Base-by-base conservation (phyloP, 164 flowering plant species). In the Houttuynia cordata region DNA sequence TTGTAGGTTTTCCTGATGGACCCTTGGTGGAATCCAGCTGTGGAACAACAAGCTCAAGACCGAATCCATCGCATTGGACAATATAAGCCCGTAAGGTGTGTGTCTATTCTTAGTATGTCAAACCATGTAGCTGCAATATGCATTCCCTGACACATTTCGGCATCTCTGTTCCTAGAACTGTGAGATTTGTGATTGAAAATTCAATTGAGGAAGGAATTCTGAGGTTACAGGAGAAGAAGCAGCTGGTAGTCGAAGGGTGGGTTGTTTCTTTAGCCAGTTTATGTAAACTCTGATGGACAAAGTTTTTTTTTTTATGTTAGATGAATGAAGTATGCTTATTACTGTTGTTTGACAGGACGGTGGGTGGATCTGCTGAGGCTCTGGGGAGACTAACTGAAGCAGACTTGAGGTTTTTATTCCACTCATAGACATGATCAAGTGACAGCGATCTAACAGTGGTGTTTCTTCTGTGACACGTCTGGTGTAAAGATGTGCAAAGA, bases 11-110 rank as follows among this genome's bases (percentile, higher is more conserved):
- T 93, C 74, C 56, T 93, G 78, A 93, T 93, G 99, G 99, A 93
- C 63, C 99, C 99, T 5, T 93, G 99, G 97, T 93, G 97, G 99
- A 93, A 93, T 71, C 99, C 97, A 19, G 99, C 97, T n/a, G 91
- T 88, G 53, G 99, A 93, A 78, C 74, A 79, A 45, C 99, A 93
- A 73, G 99, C 97, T 53, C 96, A 85, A 73, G 99, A 93, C 74
- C 81, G 97, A 74, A 90, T 93, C 37, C 96, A 93, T 63, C 78
- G 97, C 42, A 93, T 93, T 51, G 99, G 99, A 55, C 97, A 90
- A 71, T 86, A 80, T 67, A 93, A 88, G 65, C 96, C 99, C 64
- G 88, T 93, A 67, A 81, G 93, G 97, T 91, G 34, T 14, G 39
- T 34, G 4, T 53, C 19, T 42, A n/a, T 0, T 25, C 18, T 24